Evolutionary conservation across 2,329 filamentous ascomycete genomes (phyloP).

Genomic region (Nigrograna mackinnonii): DNA sequence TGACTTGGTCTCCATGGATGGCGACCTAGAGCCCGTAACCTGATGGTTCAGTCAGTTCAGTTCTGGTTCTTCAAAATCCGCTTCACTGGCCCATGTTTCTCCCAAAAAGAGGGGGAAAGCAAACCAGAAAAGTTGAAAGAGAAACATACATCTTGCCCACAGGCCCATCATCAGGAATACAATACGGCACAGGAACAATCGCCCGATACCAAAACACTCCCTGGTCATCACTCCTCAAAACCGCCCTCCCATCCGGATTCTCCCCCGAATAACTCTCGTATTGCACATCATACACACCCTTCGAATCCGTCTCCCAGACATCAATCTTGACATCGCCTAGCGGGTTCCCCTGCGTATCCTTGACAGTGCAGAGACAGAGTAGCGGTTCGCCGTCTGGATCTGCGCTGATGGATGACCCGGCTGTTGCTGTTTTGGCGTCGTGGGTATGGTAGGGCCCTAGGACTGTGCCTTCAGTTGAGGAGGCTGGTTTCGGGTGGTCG

Average conservation of each 20-base stretch:
- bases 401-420: conserved; percentile 67
- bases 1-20: conserved; percentile 43
- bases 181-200: conserved; percentile 83
- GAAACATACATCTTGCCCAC: conserved; percentile 55
- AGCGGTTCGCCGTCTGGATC: conserved; percentile 72
- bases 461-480: conserved; percentile 76
- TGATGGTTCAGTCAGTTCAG: background rate
- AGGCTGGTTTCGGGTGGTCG: conserved; percentile 76
- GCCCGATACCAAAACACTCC: conserved; percentile 85
- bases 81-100: too few species aligned
- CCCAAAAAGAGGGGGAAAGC: too few species aligned
- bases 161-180: conserved; percentile 77
- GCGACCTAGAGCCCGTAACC: conserved; percentile 25
- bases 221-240: conserved; percentile 69
- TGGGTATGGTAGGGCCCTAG: conserved; percentile 84
- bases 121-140: too few species aligned
- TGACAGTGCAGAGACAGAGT: conserved; percentile 73
- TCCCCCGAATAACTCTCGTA: conserved; percentile 59
- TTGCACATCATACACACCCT: conserved; percentile 83
- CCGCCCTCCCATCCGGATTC: conserved; percentile 71
- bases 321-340: conserved; percentile 72
- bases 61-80: too few species aligned
- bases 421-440: conserved; percentile 63
- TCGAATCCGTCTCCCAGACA: conserved; percentile 83
- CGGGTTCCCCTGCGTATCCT: conserved; percentile 65